These are phyloP conservation scores for Komagataella ulmi DNA, from an alignment of 805 yeast genomes.

Conservation along the genomic window DNA sequence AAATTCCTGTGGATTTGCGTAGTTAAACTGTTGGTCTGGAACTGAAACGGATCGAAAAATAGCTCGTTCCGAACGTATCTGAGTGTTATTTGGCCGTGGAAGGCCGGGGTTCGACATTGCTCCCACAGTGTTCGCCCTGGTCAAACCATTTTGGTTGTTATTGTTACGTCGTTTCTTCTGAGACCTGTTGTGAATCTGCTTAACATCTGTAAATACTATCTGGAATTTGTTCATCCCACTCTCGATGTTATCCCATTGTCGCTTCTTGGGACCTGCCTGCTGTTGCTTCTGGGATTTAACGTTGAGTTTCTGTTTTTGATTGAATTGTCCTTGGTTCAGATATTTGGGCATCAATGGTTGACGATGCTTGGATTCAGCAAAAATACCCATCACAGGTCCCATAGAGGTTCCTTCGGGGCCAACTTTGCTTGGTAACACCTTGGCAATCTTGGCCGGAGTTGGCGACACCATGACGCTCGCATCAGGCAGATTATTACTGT, in stretches of 20 bases:
- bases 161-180: background rate
- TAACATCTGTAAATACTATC: slow-evolving; percentile 29
- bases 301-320: background rate
- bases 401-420: background rate
- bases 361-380: slow-evolving; percentile 9
- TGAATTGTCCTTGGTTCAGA: background rate
- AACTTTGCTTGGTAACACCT: background rate
- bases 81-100: background rate
- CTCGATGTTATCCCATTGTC: slow-evolving; percentile 14
- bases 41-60: background rate
- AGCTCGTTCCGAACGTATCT: background rate
- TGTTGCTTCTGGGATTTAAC: background rate
- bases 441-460: slow-evolving; percentile 3
- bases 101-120: background rate
- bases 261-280: slow-evolving; percentile 1
- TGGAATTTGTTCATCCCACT: slow-evolving; percentile 31
- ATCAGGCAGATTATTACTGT: background rate
- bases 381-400: slow-evolving; percentile 20
- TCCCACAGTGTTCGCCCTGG: background rate
- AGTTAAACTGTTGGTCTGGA: background rate
- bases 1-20: background rate
- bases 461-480: background rate
- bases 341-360: background rate
- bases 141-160: background rate
- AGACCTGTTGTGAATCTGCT: slow-evolving; percentile 1